These are phyloP conservation scores for Metschnikowia dekortorum DNA, from an alignment of 805 yeast species.

Conservation along the genomic window DNA sequence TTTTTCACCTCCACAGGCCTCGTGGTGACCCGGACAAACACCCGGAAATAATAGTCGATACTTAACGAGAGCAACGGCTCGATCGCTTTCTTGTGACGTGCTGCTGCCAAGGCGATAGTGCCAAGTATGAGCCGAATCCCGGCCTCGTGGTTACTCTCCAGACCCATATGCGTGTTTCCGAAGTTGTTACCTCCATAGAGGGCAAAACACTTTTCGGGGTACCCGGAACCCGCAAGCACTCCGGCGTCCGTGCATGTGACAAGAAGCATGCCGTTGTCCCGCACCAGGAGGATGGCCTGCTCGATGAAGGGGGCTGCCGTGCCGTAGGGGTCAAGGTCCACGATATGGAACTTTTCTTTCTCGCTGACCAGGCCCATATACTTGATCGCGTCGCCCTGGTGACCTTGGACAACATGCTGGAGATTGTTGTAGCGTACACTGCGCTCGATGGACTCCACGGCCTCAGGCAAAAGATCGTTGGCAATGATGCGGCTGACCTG, in stretches of 20 bases:
- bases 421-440: conserved; percentile 69
- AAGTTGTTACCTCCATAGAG: conserved; percentile 89
- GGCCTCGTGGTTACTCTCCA: conserved; percentile 86
- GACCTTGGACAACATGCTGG: conserved; percentile 52
- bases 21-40: conserved; percentile 72
- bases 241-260: conserved; percentile 97
- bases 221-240: conserved; percentile 91
- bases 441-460: conserved; percentile 73
- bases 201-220: conserved; percentile 95
- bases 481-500: conserved; percentile 71
- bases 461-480: conserved; percentile 81
- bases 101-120: conserved; percentile 76
- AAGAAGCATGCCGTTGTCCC: conserved; percentile 77
- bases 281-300: conserved; percentile 79
- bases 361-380: conserved; percentile 54
- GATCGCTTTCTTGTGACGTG: conserved; percentile 79
- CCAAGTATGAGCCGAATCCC: conserved; percentile 82
- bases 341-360: conserved; percentile 62
- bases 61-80: conserved; percentile 84
- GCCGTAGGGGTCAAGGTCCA: conserved; percentile 97
- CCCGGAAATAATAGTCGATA: conserved; percentile 88
- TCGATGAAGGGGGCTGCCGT: conserved; percentile 95
- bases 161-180: conserved; percentile 47
- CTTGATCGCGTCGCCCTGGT: conserved; percentile 87
- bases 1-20: conserved; percentile 81